phyloP scores from a whole-genome alignment of 1,139 yeast species.

The Pichia sp. region DNA sequence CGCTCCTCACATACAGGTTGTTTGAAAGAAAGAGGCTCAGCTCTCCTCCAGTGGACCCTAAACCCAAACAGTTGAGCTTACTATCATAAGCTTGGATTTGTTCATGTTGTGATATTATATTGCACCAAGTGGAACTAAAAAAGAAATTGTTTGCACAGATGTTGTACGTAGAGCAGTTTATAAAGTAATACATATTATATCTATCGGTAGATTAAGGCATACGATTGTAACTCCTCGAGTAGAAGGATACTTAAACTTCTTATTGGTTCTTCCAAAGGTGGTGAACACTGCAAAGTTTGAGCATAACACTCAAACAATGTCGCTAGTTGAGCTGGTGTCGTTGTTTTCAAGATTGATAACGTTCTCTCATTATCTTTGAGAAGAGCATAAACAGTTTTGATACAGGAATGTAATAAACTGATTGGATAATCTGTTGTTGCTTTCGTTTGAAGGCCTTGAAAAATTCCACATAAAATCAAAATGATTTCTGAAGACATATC shows the following conservation, averaged over 20 bases:
- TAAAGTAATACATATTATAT: too few relatives aligned
- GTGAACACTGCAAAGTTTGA: slow-evolving; percentile 2
- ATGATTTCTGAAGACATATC: slow-evolving; percentile 56
- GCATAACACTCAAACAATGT: slow-evolving; percentile 5
- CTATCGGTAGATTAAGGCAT: too few relatives aligned
- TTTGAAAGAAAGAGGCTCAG: too few relatives aligned
- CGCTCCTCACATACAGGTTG: too few relatives aligned
- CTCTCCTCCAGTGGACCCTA: too few relatives aligned
- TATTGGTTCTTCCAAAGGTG: slow-evolving; percentile 5
- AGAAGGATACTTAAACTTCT: neutral
- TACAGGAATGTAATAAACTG: slow-evolving; percentile 6
- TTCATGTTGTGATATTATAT: too few relatives aligned
- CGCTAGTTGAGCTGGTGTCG: slow-evolving; percentile 4
- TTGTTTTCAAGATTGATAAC: slow-evolving; percentile 4
- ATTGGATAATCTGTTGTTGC: slow-evolving; percentile 5
- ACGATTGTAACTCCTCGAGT: neutral
- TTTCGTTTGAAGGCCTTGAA: slow-evolving; percentile 6
- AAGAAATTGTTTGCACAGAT: too few relatives aligned
- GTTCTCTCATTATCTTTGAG: slow-evolving; percentile 10
- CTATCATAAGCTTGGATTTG: too few relatives aligned
- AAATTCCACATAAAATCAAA: slow-evolving; percentile 25
- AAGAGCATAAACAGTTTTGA: slow-evolving; percentile 6
- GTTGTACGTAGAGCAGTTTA: too few relatives aligned
- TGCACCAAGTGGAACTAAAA: too few relatives aligned
- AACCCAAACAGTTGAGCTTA: too few relatives aligned